phyloP scores from a whole-genome alignment of 2,329 filamentous ascomycete genomes.

The Herpotrichia juniperi region DNA sequence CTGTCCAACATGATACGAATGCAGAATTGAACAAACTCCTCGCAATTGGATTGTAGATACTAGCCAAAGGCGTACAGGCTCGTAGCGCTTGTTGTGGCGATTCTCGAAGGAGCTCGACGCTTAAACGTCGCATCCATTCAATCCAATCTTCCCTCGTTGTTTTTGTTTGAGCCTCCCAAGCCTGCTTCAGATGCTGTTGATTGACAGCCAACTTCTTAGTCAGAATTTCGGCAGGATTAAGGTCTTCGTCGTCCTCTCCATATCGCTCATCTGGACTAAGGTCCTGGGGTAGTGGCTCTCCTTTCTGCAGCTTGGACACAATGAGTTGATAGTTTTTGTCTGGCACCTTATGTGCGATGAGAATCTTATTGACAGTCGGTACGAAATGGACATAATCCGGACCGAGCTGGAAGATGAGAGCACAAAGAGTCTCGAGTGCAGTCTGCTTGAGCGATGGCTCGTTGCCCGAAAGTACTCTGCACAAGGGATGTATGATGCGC shows the following conservation, averaged over 20 bases:
- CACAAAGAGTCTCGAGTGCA: constrained; percentile 91
- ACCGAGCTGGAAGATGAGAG: constrained; percentile 92
- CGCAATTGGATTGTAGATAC: constrained; percentile 88
- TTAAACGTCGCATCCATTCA: constrained; percentile 97
- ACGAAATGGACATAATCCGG: constrained; percentile 96
- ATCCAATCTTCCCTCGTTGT: constrained; percentile 99
- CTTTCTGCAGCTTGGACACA: constrained; percentile 90
- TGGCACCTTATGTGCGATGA: constrained; percentile 79
- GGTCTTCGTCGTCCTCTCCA: constrained; percentile 77
- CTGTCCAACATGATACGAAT: constrained; percentile 98
- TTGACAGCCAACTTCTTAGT: constrained; percentile 97
- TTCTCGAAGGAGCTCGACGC: constrained; percentile 91
- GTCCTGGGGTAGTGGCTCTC: constrained; percentile 93
- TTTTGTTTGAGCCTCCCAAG: constrained; percentile 96
- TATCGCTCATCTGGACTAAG: constrained; percentile 86
- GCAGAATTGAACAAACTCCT: constrained; percentile 97
- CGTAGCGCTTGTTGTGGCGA: constrained; percentile 94
- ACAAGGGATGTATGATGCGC: constrained; percentile 93
- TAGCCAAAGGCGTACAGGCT: constrained; percentile 89
- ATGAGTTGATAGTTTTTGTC: constrained; percentile 93
- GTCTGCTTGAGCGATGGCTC: constrained; percentile 78
- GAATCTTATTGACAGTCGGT: constrained; percentile 85
- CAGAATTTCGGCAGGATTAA: constrained; percentile 79
- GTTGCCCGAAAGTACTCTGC: constrained; percentile 75
- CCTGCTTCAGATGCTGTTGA: constrained; percentile 93